A percentile compares a stretch with the other conserved stretches of the same genome.
phyloP scores from a whole-genome alignment of 805 yeast species.

The Schizosaccharomyces octosporus region DNA sequence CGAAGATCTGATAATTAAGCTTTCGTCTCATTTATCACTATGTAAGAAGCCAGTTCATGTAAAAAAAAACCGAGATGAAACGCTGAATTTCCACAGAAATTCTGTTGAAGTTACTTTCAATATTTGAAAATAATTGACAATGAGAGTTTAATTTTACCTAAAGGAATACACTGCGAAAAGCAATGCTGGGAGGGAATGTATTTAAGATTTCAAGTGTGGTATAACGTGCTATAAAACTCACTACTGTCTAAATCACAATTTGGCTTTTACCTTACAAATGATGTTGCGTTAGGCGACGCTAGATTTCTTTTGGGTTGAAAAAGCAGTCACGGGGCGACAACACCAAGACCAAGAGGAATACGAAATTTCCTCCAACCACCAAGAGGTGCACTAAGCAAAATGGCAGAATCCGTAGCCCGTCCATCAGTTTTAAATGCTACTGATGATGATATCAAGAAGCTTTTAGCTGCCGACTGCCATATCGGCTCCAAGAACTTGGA shows the following conservation, averaged over 20 bases:
- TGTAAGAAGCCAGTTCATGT: too few relatives aligned
- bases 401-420: constrained; percentile 1
- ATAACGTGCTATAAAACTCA: too few relatives aligned
- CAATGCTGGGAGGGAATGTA: too few relatives aligned
- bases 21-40: too few relatives aligned
- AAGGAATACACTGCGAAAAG: too few relatives aligned
- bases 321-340: not conserved
- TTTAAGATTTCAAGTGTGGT: too few relatives aligned
- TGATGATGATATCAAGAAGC: constrained; percentile 67
- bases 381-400: not conserved
- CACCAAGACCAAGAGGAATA: not conserved
- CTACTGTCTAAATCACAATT: not conserved
- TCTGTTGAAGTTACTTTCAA: too few relatives aligned
- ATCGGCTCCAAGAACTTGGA: constrained; percentile 99
- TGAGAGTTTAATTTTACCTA: too few relatives aligned
- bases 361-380: not conserved
- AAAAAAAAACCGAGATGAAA: too few relatives aligned
- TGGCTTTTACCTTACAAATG: not conserved
- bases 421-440: constrained; percentile 1
- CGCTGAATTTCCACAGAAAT: too few relatives aligned
- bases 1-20: too few relatives aligned
- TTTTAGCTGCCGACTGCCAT: constrained; percentile 98
- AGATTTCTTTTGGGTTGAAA: not conserved
- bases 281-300: not conserved
- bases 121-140: too few relatives aligned